phyloP scores from a whole-genome alignment of 805 yeast species.

The Hanseniaspora occidentalis region DNA sequence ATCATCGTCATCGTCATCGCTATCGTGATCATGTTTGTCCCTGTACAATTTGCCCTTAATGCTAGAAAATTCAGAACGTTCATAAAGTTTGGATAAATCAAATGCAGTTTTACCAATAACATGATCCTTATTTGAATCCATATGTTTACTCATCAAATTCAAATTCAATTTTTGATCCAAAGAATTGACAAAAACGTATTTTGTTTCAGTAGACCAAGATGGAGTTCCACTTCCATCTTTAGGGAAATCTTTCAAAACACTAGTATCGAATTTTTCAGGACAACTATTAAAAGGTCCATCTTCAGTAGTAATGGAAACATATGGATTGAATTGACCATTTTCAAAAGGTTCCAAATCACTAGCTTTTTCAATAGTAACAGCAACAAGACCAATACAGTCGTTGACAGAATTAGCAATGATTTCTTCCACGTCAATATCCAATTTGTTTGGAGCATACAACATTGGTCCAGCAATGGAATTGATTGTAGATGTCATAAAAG shows the following conservation, averaged over 20 bases:
- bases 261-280: constrained; percentile 30
- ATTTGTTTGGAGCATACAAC: constrained; percentile 71
- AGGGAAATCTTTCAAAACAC: constrained; percentile 23
- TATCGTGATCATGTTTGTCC: constrained; percentile 14
- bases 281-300: constrained; percentile 33
- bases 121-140: constrained; percentile 43
- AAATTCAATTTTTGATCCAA: constrained; percentile 46
- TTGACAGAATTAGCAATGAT: constrained; percentile 48
- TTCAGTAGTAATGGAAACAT: constrained; percentile 34
- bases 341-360: constrained; percentile 23
- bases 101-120: constrained; percentile 38
- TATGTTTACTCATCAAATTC: constrained; percentile 25
- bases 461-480: constrained; percentile 63
- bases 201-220: constrained; percentile 48
- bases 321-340: constrained; percentile 44
- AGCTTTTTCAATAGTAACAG: constrained; percentile 43
- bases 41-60: constrained; percentile 2
- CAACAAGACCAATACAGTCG: constrained; percentile 60
- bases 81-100: constrained; percentile 48
- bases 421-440: constrained; percentile 65
- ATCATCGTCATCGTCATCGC: constrained; percentile 10
- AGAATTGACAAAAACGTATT: constrained; percentile 42
- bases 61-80: constrained; percentile 29
- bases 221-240: constrained; percentile 44
- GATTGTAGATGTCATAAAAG: constrained; percentile 57